These are phyloP conservation scores for Solanum hybrid DNA, from an alignment of 305 asterid species.

Conservation along the genomic window DNA sequence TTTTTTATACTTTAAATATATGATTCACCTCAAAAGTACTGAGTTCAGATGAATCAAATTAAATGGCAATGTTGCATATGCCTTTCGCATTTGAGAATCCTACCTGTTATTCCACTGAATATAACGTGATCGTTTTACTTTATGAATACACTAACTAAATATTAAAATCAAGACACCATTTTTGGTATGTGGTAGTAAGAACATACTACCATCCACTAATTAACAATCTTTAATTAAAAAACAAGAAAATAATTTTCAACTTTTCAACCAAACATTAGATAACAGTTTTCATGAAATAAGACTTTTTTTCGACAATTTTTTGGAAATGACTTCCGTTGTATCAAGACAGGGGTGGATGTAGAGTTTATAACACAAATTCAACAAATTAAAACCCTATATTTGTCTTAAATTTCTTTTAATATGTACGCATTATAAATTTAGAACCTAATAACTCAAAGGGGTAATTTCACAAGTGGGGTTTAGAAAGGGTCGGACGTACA, in stretches of 20 bases:
- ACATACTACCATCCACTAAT: neutral
- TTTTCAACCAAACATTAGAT: neutral
- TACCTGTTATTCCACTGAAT: neutral
- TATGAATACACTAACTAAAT: neutral
- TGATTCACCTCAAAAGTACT: neutral
- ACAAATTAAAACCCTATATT: neutral
- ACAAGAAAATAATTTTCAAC: neutral
- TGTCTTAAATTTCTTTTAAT: neutral
- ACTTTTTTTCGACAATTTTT: neutral
- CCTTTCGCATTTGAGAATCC: neutral
- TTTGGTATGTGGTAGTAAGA: neutral
- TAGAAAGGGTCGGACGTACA: too few species aligned
- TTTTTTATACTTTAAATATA: accelerated
- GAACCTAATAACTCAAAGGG: neutral
- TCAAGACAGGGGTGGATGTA: neutral
- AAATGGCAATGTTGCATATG: neutral
- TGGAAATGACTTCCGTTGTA: neutral
- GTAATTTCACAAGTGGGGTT: too few species aligned
- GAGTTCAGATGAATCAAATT: neutral
- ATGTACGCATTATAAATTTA: neutral
- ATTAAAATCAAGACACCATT: neutral
- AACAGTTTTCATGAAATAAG: neutral
- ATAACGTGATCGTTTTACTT: neutral
- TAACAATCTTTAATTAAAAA: neutral
- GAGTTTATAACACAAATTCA: neutral